Evolutionary conservation across 306 rosid species (phyloP).

Genomic region (Lathyrus oleraceus): DNA sequence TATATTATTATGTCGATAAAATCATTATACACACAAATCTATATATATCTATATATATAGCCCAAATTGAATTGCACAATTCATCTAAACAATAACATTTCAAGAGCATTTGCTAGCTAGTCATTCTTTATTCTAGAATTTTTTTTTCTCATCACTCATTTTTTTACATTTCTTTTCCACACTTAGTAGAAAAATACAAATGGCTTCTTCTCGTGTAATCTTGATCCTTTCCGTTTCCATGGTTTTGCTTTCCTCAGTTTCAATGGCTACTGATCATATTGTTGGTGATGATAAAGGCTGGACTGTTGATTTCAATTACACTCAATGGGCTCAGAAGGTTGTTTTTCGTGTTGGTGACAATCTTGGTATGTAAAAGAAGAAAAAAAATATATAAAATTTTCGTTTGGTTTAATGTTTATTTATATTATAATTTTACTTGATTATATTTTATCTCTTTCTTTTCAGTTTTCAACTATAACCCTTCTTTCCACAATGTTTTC

Average conservation of each 20-base stretch:
- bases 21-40: conserved; percentile 11
- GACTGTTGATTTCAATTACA: conserved; percentile 35
- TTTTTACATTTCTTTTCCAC: neutral
- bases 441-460: neutral
- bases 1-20: neutral
- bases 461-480: conserved; percentile 38
- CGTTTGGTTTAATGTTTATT: neutral
- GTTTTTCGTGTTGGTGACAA: conserved; percentile 48
- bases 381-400: neutral
- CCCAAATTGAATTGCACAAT: neutral
- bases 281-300: conserved; percentile 54
- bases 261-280: conserved; percentile 36
- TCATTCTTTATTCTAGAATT: neutral
- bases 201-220: conserved; percentile 39
- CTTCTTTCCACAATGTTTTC: conserved; percentile 21
- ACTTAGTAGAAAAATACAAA: neutral
- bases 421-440: neutral
- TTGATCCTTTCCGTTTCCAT: conserved; percentile 33
- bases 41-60: conserved; percentile 7
- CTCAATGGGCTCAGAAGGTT: conserved; percentile 42
- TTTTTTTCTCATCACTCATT: neutral
- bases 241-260: conserved; percentile 42
- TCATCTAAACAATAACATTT: conserved; percentile 22
- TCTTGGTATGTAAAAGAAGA: conserved; percentile 33
- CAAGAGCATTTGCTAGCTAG: neutral